Conservation (phyloP, 1,284 basidiomycete species). For the Cerrena zonata region DNA sequence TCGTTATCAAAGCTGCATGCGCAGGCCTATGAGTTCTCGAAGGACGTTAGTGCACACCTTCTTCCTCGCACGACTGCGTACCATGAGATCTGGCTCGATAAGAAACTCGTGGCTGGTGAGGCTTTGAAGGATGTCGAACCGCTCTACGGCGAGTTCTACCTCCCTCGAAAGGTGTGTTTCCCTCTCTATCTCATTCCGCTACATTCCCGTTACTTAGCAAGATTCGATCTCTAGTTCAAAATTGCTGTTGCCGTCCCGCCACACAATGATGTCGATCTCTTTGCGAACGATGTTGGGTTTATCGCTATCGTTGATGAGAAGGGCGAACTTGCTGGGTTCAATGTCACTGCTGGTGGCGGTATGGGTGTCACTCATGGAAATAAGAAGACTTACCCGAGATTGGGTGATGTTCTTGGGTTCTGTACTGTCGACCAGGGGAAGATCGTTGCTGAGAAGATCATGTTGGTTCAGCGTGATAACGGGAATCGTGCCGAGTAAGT, state of each 20-base stretch:
- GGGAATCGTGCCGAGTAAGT: constrained; percentile 88
- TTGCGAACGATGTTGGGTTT: constrained; percentile 93
- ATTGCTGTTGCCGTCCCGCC: constrained; percentile 94
- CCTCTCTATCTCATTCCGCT: constrained; percentile 3
- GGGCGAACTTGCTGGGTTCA: constrained; percentile 80
- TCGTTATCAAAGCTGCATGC: constrained; percentile 79
- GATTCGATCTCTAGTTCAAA: constrained; percentile 71
- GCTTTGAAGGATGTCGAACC: constrained; percentile 93
- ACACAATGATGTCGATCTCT: constrained; percentile 94
- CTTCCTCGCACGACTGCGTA: constrained; percentile 91
- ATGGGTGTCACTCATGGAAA: constrained; percentile 99
- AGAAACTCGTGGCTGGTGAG: constrained; percentile 88
- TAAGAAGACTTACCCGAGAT: constrained; percentile 97
- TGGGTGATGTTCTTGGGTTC: constrained; percentile 87
- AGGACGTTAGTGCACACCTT: constrained; percentile 79
- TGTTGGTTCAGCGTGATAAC: constrained; percentile 92
- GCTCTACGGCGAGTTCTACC: constrained; percentile 93
- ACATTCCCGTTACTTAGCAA: constrained; percentile 5
- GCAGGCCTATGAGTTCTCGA: constrained; percentile 84
- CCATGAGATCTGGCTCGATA: constrained; percentile 98
- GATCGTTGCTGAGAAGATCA: constrained; percentile 85
- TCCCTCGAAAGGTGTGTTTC: constrained; percentile 79
- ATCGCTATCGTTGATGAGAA: constrained; percentile 81
- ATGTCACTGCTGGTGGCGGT: constrained; percentile 87
- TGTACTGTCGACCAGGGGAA: constrained; percentile 84